Evolutionary conservation across 768 basidiomycete genomes (phyloP).

Genomic region (Phylloporus rhodoxanthus): DNA sequence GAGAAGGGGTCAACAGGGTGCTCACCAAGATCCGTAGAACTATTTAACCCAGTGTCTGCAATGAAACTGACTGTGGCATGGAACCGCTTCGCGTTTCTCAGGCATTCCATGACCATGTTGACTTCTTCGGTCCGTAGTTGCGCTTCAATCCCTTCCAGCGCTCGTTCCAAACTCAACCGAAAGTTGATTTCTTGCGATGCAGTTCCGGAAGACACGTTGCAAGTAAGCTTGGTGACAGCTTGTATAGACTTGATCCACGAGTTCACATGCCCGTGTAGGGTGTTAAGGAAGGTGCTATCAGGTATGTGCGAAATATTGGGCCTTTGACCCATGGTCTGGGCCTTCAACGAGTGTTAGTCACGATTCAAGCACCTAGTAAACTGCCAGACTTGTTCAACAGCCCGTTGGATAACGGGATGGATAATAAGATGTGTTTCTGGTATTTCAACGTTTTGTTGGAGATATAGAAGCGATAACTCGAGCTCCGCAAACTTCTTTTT

Average conservation of each 20-base stretch:
- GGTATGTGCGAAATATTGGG: constrained; percentile 75
- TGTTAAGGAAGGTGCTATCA: constrained; percentile 92
- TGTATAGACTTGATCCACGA: constrained; percentile 98
- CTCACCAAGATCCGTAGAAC: constrained; percentile 83
- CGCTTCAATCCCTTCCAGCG: constrained; percentile 86
- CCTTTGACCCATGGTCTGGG: constrained; percentile 48
- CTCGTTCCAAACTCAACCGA: constrained; percentile 92
- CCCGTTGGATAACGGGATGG: constrained; percentile 82
- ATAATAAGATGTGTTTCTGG: constrained; percentile 92
- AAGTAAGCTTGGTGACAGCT: constrained; percentile 88
- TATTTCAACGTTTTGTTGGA: constrained; percentile 99
- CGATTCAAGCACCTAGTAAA: constrained; percentile 27
- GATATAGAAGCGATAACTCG: constrained; percentile 86
- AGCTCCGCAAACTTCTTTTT: constrained; percentile 99
- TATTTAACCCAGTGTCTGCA: constrained; percentile 93
- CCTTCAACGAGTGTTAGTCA: constrained; percentile 21
- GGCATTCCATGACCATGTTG: constrained; percentile 85
- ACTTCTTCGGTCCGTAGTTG: constrained; percentile 92
- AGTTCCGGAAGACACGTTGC: constrained; percentile 91
- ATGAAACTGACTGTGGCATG: constrained; percentile 97
- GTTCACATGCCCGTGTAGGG: constrained; percentile 89
- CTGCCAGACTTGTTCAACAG: constrained; percentile 62
- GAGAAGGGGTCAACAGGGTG: not conserved
- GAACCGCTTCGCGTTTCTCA: constrained; percentile 94
- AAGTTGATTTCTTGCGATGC: constrained; percentile 99